phyloP scores from a whole-genome alignment of 2,329 filamentous ascomycete species.

The Lecanosticta acicola region DNA sequence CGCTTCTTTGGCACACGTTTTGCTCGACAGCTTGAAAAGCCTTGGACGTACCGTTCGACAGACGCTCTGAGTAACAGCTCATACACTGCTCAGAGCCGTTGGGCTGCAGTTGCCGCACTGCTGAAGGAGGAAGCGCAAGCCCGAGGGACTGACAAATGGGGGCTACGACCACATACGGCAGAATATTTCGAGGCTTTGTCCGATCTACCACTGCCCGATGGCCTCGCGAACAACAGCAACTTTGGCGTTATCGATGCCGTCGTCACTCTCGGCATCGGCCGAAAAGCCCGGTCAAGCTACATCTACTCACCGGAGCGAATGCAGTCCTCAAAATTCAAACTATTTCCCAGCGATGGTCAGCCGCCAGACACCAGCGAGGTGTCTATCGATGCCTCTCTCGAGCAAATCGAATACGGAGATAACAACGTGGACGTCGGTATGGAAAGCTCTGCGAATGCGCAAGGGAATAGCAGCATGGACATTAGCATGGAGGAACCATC shows the following conservation, averaged over 20 bases:
- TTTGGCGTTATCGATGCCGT: slow-evolving; percentile 29
- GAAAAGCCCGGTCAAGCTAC: slow-evolving; percentile 23
- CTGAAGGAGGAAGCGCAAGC: slow-evolving; percentile 33
- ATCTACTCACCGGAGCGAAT: slow-evolving; percentile 9
- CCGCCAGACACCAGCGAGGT: no score
- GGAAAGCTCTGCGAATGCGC: no score
- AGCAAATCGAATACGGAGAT: no score
- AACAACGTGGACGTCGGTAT: no score
- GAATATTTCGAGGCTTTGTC: slow-evolving; percentile 38
- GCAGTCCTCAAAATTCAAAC: slow-evolving; percentile 2
- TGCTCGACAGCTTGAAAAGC: slow-evolving; percentile 38
- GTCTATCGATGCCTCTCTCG: background rate
- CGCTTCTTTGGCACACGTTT: slow-evolving; percentile 38
- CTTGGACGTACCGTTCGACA: slow-evolving; percentile 38
- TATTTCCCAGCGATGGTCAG: background rate
- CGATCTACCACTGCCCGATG: slow-evolving; percentile 34
- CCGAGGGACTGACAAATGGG: slow-evolving; percentile 32
- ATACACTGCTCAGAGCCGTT: slow-evolving; percentile 30
- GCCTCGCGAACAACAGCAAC: slow-evolving; percentile 24
- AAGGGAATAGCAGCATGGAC: no score
- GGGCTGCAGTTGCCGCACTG: slow-evolving; percentile 29
- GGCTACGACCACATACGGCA: slow-evolving; percentile 33
- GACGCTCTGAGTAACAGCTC: slow-evolving; percentile 6
- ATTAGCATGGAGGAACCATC: no score
- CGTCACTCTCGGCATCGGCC: slow-evolving; percentile 26